A percentile compares a stretch with the other conserved stretches of the same genome.
Conservation (phyloP, 306 rosid species). For the Sicyos edulis region DNA sequence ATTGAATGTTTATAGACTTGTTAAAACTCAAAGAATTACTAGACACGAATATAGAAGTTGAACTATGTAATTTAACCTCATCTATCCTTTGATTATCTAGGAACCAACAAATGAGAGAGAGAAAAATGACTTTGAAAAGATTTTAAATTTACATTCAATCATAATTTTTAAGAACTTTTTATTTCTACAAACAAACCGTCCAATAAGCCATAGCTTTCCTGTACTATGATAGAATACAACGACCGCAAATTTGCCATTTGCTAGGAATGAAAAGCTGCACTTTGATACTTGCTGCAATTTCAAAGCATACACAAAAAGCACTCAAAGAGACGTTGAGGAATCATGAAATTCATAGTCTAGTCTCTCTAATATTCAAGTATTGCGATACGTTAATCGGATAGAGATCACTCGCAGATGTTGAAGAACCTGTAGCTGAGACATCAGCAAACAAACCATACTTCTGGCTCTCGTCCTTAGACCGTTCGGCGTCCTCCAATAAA, state of each 20-base stretch:
- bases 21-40: no score
- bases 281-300: neutral
- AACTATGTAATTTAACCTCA: no score
- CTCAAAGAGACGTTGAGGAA: neutral
- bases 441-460: constrained; percentile 16
- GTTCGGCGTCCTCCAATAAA: neutral
- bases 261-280: neutral
- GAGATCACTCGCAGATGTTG: constrained; percentile 26
- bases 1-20: no score
- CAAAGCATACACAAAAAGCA: neutral
- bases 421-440: constrained; percentile 19
- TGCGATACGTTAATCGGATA: constrained; percentile 29
- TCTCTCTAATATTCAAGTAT: constrained; percentile 15
- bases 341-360: constrained; percentile 8
- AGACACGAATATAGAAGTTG: no score
- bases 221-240: neutral
- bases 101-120: neutral
- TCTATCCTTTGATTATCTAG: neutral
- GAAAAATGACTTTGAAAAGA: neutral
- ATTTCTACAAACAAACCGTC: neutral
- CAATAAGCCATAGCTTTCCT: neutral
- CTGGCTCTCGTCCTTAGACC: neutral
- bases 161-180: neutral
- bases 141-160: neutral
- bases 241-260: neutral